Percentiles rank a stretch among this genome's conserved stretches.
phyloP scores from a whole-genome alignment of 2,329 filamentous ascomycete genomes.

The Lachnellula cervina region DNA sequence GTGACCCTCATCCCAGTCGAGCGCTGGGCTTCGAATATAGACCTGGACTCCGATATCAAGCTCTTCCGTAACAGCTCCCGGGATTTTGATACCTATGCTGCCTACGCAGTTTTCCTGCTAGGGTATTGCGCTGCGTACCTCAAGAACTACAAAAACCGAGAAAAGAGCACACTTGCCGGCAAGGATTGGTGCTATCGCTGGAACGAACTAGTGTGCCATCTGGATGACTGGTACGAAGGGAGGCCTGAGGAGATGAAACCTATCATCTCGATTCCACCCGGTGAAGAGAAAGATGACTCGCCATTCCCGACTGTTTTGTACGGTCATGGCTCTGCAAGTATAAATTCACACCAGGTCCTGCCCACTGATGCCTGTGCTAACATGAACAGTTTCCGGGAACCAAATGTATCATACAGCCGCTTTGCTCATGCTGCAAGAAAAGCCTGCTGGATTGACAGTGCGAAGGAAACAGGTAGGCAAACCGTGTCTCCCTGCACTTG shows the following conservation, averaged over 20 bases:
- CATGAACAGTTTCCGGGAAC: slow-evolving; percentile 30
- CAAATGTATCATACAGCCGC: slow-evolving; percentile 33
- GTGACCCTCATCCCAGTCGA: slow-evolving; percentile 35
- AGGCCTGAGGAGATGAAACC: slow-evolving; percentile 35
- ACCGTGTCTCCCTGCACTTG: background rate
- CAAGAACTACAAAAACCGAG: slow-evolving; percentile 16
- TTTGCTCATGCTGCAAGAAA: slow-evolving; percentile 30
- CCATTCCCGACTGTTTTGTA: slow-evolving; percentile 18
- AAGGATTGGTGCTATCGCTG: slow-evolving; percentile 26
- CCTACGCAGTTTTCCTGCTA: slow-evolving; percentile 45
- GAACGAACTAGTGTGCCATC: slow-evolving; percentile 36
- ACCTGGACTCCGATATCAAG: slow-evolving; percentile 22
- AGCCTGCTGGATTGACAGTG: slow-evolving; percentile 26
- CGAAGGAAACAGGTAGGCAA: slow-evolving; percentile 20
- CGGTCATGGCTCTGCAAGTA: slow-evolving; percentile 8
- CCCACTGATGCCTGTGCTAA: background rate
- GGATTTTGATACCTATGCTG: slow-evolving; percentile 45
- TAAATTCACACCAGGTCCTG: background rate
- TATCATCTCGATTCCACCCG: slow-evolving; percentile 33
- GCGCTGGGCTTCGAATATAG: slow-evolving; percentile 38
- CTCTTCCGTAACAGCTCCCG: slow-evolving; percentile 33
- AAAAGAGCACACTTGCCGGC: slow-evolving; percentile 26
- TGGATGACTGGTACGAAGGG: slow-evolving; percentile 39
- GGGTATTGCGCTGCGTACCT: slow-evolving; percentile 40
- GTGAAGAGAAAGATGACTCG: slow-evolving; percentile 24